Base-by-base conservation (phyloP, 2,329 filamentous ascomycete genomes). In the Diaporthe citrichinensis region DNA sequence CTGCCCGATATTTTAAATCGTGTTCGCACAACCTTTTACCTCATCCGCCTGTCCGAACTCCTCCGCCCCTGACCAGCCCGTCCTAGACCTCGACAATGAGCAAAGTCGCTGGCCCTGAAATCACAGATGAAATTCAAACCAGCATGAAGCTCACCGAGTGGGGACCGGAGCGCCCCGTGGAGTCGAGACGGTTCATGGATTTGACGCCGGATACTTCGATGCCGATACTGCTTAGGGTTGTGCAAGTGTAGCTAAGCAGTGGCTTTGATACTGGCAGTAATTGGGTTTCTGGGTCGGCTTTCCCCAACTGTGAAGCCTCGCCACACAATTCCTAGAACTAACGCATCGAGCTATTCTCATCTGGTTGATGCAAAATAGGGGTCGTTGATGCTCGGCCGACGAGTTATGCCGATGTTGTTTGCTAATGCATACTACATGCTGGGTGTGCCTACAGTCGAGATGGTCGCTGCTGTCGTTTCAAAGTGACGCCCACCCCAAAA, bases 121-220 rank as follows among this genome's bases (percentile, higher is more conserved):
- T 73, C 46, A 65, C 71, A 4, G 59, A 67, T 31, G 71, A 73
- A n/a, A 51, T 73, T 23, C 71, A 73, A 10, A 25, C 15, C 15
- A 36, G 28, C 44, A 78, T 79, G 72, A 79, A 79, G 71, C 73
- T 77, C 23, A 17, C 62, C 23, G 76, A 76, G 20, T 72, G 65
- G 5, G 76, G 67, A 8, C n/a, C 46, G 36, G 65, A 75, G 46
- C 76, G 77, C 31, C 78, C 79, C 9, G 59, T 49, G 36, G 78
- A 79, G 15, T 46, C 39, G 8, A 62, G 58, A 6, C 39, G 59
- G 15, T 65, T 65, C 25, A 65, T 65, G 59, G 39, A 65, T 23
- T 65, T 65, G 25, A 41, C 39, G 14, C 59, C 59, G 25, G 59
- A 46, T 6, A 65, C 59, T 23, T 65, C 59, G 17, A 65, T 46